Evolutionary conservation across 257 asterid genomes (phyloP).

Genomic region (Jasminum sambac): DNA sequence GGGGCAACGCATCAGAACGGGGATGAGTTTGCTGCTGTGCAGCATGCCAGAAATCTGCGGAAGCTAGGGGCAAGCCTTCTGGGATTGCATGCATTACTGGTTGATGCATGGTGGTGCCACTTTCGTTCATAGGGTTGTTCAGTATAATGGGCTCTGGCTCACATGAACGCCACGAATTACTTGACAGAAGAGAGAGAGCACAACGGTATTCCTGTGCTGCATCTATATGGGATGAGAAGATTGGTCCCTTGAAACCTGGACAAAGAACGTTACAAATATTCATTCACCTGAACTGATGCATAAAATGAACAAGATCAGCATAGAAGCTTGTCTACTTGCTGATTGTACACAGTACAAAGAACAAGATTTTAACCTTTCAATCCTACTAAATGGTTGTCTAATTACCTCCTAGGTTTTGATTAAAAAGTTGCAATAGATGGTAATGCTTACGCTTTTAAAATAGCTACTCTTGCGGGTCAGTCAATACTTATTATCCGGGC

Average conservation of each 20-base stretch:
- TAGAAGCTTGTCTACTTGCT: neutral
- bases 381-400: neutral
- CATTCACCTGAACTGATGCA: neutral
- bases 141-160: slow-evolving; percentile 46
- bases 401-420: neutral
- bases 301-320: neutral
- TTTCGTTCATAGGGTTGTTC: slow-evolving; percentile 39
- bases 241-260: slow-evolving; percentile 57
- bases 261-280: neutral
- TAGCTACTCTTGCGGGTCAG: neutral
- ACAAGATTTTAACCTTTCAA: neutral
- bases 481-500: neutral
- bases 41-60: slow-evolving; percentile 54
- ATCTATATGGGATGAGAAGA: slow-evolving; percentile 38
- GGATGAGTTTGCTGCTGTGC: slow-evolving; percentile 39
- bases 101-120: slow-evolving; percentile 29
- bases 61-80: slow-evolving; percentile 45
- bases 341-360: neutral
- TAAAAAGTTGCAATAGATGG: neutral
- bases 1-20: slow-evolving; percentile 32
- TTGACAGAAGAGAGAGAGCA: slow-evolving; percentile 99
- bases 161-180: slow-evolving; percentile 60
- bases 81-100: slow-evolving; percentile 45
- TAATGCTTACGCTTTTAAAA: neutral
- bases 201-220: slow-evolving; percentile 56